Base-by-base conservation (phyloP, 768 basidiomycete species). In the Pilatotrama ljubarskyi region DNA sequence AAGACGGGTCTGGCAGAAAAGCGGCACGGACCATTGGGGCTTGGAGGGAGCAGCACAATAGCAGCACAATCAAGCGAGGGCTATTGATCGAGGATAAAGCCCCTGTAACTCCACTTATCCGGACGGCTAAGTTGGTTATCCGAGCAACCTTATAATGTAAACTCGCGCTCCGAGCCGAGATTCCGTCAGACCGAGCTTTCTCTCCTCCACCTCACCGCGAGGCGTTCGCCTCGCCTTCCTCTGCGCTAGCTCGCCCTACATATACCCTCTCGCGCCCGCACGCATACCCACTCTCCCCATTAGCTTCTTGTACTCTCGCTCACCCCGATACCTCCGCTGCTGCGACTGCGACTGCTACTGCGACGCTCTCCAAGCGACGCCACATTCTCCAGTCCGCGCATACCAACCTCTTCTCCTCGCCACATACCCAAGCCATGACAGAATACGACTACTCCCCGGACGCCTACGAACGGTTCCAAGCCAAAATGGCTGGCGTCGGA, bases 361-460 rank as follows among this genome's bases (percentile, higher is more conserved):
- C 51, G 58, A 59, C 58, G 43, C 58, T 59, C 38, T 18, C 20
- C 55, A 15, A 20, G 32, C 37, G 37, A 59, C 58, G 51, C 58
- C 46, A 61, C 54, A 47, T 47, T 37, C 48, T 24, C 43, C 35
- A 32, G 10, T 44, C 24, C 22, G 24, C 24, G 5, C 57, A 50
- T 29, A 53, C 51, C 51, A 35, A 37, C 38, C 51, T 36, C 44
- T n/a, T 13, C 36, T n/a, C 24, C 41, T 18, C 20, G 4, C 36
- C 38, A 10, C 52, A 41, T 24, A 54, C 59, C 47, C 49, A 59
- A 51, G 17, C 36, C 58, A 73, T 73, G 72, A 73, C 72, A 24
- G 72, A 73, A 58, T 73, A 73, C 69, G 72, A 73, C 70, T 73
- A 69, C 66, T 73, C 72, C 26, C 71, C 71, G 51, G 72, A 66